phyloP scores from a whole-genome alignment of 345 rosid species.

The Mallotus nudiflorus region DNA sequence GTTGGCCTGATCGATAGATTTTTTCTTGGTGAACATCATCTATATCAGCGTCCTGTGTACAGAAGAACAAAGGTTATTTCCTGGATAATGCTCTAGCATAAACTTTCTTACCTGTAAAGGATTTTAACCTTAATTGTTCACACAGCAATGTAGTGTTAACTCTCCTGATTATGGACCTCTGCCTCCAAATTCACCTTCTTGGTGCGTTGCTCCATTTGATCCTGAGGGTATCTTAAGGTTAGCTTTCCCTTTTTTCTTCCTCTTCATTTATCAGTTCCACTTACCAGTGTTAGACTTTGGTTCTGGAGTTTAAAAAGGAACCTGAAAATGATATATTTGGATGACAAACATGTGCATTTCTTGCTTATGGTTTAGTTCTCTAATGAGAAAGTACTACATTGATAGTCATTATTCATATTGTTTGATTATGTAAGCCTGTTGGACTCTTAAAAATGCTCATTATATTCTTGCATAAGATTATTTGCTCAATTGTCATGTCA shows the following conservation, averaged over 20 bases:
- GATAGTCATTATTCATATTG: not conserved
- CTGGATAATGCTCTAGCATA: not conserved
- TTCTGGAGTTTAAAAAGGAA: not conserved
- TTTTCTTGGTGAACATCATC: constrained; percentile 51
- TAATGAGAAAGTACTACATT: not conserved
- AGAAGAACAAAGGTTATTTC: constrained; percentile 48
- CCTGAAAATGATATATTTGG: not conserved
- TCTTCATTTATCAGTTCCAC: not conserved
- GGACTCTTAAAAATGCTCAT: not conserved
- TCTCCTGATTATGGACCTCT: constrained; percentile 62
- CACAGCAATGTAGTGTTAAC: constrained; percentile 62
- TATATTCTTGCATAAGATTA: not conserved
- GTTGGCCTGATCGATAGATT: constrained; percentile 51
- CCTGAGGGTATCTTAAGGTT: constrained; percentile 65
- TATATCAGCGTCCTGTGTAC: constrained; percentile 54
- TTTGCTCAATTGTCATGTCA: not conserved
- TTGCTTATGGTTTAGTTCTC: not conserved
- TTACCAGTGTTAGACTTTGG: not conserved
- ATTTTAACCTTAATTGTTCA: not conserved
- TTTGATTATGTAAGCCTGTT: not conserved
- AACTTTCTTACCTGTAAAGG: not conserved
- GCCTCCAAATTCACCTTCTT: constrained; percentile 52
- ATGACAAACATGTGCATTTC: not conserved
- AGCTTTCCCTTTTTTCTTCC: not conserved
- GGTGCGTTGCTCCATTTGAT: constrained; percentile 69